Conservation (phyloP, 352 stramenopile species). For the Globisporangium cystogenes region DNA sequence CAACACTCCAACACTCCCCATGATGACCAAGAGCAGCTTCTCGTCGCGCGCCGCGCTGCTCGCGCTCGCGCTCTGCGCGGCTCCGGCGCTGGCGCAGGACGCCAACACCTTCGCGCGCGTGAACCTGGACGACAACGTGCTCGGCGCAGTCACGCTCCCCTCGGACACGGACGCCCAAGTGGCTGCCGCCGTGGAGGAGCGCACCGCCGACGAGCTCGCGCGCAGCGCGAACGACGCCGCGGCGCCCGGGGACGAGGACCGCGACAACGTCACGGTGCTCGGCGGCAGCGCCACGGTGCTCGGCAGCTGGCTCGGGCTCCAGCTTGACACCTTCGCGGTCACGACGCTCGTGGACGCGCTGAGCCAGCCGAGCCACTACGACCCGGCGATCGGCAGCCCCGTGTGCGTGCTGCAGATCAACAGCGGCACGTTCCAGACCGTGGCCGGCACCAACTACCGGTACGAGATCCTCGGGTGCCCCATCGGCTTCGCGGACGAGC, state of each 20-base stretch:
- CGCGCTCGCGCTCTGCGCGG: conserved; percentile 7
- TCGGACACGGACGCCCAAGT: no score
- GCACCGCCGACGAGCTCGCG: conserved; percentile 3
- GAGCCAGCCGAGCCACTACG: conserved; percentile 24
- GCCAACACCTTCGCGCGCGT: neutral
- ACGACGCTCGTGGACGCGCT: conserved; percentile 28
- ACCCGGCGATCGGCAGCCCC: conserved; percentile 16
- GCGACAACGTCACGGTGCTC: conserved; percentile 1
- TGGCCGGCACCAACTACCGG: conserved; percentile 56
- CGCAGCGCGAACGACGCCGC: conserved; percentile 6
- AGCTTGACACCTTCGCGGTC: conserved; percentile 4
- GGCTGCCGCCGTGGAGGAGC: conserved; percentile 1
- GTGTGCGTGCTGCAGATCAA: conserved; percentile 40
- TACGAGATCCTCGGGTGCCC: conserved; percentile 44
- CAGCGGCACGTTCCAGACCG: conserved; percentile 29
- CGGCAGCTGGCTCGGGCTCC: conserved; percentile 5
- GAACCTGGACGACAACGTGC: conserved; percentile 4
- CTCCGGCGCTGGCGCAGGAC: conserved; percentile 3
- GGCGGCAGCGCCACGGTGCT: conserved; percentile 1
- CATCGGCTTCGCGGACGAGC: conserved; percentile 24
- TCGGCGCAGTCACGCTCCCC: conserved; percentile 1
- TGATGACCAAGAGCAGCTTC: conserved; percentile 10
- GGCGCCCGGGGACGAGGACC: neutral
- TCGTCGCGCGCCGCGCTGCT: conserved; percentile 5
- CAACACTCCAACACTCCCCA: neutral